A percentile compares a stretch with the other conserved stretches of the same genome.
Conservation (phyloP, 495 filamentous ascomycete genomes). For the Haplographium delicatum region DNA sequence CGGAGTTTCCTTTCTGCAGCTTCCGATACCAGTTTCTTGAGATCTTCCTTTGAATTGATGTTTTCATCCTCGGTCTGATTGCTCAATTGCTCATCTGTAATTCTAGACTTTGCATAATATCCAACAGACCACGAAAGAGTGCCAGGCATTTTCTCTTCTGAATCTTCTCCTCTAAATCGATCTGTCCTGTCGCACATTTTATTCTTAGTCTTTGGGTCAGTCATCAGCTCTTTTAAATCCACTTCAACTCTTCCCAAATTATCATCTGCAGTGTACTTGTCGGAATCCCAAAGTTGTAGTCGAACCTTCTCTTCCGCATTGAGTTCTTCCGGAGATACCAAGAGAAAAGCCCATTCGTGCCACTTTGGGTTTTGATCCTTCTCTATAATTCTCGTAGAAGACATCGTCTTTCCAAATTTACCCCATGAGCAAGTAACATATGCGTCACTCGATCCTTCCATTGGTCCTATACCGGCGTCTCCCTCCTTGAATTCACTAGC, state of each 20-base stretch:
- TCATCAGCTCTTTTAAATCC: constrained; percentile 59
- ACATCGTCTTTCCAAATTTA: constrained; percentile 66
- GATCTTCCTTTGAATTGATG: constrained; percentile 44
- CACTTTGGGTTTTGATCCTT: constrained; percentile 60
- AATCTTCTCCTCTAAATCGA: constrained; percentile 51
- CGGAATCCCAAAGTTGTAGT: constrained; percentile 68
- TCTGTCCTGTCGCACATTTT: constrained; percentile 53
- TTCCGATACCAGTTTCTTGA: constrained; percentile 47
- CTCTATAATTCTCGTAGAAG: constrained; percentile 56
- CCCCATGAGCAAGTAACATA: constrained; percentile 71
- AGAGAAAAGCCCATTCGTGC: constrained; percentile 60
- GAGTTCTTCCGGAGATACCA: constrained; percentile 63
- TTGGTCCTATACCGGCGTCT: constrained; percentile 48
- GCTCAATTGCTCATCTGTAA: constrained; percentile 47
- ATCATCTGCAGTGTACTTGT: constrained; percentile 61
- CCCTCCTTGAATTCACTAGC: constrained; percentile 63
- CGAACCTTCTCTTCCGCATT: constrained; percentile 66
- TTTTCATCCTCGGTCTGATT: constrained; percentile 47
- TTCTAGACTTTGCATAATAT: constrained; percentile 60
- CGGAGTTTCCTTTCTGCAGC: constrained; percentile 52
- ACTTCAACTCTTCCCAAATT: constrained; percentile 65
- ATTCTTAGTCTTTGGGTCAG: constrained; percentile 43
- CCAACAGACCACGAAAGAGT: constrained; percentile 65
- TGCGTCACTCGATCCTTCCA: constrained; percentile 59
- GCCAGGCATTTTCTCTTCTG: constrained; percentile 62